A percentile compares a stretch with the other conserved stretches of the same genome.
These are phyloP conservation scores for Taphrina pruni DNA, from an alignment of 1,139 yeast genomes.

Conservation along the genomic window DNA sequence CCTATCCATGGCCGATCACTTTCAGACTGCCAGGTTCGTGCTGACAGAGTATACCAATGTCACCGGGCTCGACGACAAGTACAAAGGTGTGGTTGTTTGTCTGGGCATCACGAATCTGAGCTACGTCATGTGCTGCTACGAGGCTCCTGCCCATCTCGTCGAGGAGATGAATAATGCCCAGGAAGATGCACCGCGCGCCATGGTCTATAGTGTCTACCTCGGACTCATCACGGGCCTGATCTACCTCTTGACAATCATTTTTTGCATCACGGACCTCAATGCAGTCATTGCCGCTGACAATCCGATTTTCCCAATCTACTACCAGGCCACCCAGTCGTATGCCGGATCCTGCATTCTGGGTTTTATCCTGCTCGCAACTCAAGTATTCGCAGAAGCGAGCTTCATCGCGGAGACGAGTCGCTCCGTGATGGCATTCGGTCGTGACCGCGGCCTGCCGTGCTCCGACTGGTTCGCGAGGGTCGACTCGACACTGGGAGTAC, in stretches of 20 bases:
- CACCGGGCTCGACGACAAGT: constrained; percentile 46
- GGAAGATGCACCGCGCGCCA: constrained; percentile 79
- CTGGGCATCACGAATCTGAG: constrained; percentile 78
- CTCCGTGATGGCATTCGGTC: constrained; percentile 79
- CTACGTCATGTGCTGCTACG: constrained; percentile 81
- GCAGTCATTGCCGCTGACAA: constrained; percentile 67
- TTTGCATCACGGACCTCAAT: constrained; percentile 74
- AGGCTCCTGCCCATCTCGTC: constrained; percentile 78
- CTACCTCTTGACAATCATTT: constrained; percentile 71
- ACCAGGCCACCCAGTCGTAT: constrained; percentile 62
- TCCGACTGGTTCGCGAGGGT: constrained; percentile 69
- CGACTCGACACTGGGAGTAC: constrained; percentile 65
- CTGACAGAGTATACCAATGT: constrained; percentile 46
- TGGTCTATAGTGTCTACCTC: constrained; percentile 67
- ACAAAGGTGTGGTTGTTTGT: constrained; percentile 47
- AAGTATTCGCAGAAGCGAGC: constrained; percentile 75
- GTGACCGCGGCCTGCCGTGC: constrained; percentile 82
- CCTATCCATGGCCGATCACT: constrained; percentile 47
- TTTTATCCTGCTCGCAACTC: constrained; percentile 70
- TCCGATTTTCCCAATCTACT: constrained; percentile 61
- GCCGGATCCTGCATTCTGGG: constrained; percentile 71
- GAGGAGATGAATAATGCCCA: constrained; percentile 69
- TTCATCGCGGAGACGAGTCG: constrained; percentile 81
- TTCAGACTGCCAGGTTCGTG: constrained; percentile 48
- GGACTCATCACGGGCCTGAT: constrained; percentile 72